These are phyloP conservation scores for Cladosporium austrohemisphaericum DNA, from an alignment of 2,329 filamentous ascomycete genomes.

Conservation along the genomic window DNA sequence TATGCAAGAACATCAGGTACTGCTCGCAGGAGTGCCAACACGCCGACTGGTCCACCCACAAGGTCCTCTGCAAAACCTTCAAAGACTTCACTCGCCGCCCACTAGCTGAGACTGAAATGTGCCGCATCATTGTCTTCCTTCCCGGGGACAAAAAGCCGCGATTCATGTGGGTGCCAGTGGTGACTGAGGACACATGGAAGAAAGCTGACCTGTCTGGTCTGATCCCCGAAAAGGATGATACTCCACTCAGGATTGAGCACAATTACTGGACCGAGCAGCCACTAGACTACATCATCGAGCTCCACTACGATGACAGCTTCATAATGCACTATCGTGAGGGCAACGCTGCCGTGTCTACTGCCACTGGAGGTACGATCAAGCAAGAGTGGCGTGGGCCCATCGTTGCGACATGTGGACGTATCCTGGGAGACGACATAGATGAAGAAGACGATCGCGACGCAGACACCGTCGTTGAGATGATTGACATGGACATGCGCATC, in stretches of 20 bases:
- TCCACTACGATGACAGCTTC: not conserved
- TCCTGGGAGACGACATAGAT: no score
- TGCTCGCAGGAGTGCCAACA: slow-evolving; percentile 15
- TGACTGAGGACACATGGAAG: not conserved
- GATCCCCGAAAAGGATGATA: no score
- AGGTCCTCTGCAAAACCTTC: slow-evolving; percentile 11
- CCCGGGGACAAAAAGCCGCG: not conserved
- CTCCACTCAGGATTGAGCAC: no score
- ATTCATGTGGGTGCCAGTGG: slow-evolving; percentile 7
- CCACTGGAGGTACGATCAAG: not conserved
- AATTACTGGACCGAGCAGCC: not conserved
- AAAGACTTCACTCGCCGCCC: not conserved
- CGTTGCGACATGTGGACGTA: not conserved
- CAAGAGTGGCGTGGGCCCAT: not conserved
- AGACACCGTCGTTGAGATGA: not conserved
- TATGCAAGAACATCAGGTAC: slow-evolving; percentile 11
- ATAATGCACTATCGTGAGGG: not conserved
- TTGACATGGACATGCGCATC: not conserved
- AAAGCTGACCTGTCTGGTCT: no score
- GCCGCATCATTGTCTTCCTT: slow-evolving; percentile 7
- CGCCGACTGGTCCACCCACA: slow-evolving; percentile 11
- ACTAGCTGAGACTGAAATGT: not conserved
- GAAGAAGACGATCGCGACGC: not conserved
- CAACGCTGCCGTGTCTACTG: not conserved
- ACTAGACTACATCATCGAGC: not conserved